Evolutionary conservation across 2,329 filamentous ascomycete species (phyloP).

Genomic region (Pseudonectria buxi): DNA sequence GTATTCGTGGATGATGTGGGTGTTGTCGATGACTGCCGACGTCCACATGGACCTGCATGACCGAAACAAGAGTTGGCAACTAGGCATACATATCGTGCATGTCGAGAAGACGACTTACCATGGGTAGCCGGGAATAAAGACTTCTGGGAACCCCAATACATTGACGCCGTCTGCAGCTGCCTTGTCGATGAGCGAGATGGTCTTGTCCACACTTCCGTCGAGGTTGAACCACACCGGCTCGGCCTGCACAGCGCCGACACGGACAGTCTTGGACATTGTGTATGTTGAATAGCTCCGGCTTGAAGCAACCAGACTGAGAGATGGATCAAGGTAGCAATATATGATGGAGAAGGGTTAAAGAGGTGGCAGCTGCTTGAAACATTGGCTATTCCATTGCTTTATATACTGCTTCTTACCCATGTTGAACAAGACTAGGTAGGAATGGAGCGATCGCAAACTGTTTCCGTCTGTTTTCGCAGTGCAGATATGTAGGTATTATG

Average conservation of each 20-base stretch:
- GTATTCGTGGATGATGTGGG: conserved; percentile 1
- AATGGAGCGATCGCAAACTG: too few species aligned
- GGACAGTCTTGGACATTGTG: too few species aligned
- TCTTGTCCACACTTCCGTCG: conserved; percentile 44
- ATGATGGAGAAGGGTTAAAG: too few species aligned
- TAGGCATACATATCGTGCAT: background rate
- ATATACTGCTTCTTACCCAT: too few species aligned
- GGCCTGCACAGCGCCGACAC: conserved; percentile 47
- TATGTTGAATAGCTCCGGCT: too few species aligned
- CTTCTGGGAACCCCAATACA: conserved; percentile 46
- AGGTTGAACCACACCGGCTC: conserved; percentile 56
- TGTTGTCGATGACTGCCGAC: conserved; percentile 25
- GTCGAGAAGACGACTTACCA: conserved; percentile 25
- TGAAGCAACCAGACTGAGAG: too few species aligned
- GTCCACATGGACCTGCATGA: conserved; percentile 25
- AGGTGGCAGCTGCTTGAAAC: too few species aligned
- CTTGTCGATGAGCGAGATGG: conserved; percentile 45
- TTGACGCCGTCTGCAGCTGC: conserved; percentile 45
- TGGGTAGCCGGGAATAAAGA: conserved; percentile 47
- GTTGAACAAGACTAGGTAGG: too few species aligned
- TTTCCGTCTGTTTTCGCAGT: too few species aligned
- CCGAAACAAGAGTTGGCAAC: background rate
- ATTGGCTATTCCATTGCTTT: too few species aligned
- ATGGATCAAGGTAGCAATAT: too few species aligned
- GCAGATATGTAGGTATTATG: too few species aligned